Conservation (phyloP, 371 early-diverging fungal genomes). For the Mucor saturninus region DNA sequence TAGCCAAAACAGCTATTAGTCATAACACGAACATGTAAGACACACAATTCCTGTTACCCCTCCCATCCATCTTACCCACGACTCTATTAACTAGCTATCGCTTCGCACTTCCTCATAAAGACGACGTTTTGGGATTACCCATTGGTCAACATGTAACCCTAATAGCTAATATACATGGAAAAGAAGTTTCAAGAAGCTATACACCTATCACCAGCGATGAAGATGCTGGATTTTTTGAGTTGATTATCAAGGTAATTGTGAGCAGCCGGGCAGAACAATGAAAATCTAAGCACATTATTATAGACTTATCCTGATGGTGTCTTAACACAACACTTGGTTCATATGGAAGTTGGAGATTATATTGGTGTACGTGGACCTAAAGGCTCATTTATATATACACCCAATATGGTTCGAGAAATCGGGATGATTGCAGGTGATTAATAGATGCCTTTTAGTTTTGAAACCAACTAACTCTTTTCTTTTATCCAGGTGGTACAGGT, state of each 20-base stretch:
- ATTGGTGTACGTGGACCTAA: slow-evolving; percentile 85
- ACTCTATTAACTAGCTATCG: slow-evolving; percentile 66
- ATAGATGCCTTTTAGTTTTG: not conserved
- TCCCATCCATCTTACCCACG: not conserved
- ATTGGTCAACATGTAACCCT: slow-evolving; percentile 90
- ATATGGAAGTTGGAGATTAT: slow-evolving; percentile 72
- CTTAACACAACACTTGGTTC: slow-evolving; percentile 71
- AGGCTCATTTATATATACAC: slow-evolving; percentile 83
- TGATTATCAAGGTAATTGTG: slow-evolving; percentile 79
- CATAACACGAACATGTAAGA: slow-evolving; percentile 80
- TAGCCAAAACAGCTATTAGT: slow-evolving; percentile 66
- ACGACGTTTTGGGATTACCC: slow-evolving; percentile 74
- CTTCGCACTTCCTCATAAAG: slow-evolving; percentile 69
- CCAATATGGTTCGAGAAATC: slow-evolving; percentile 76
- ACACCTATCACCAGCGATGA: slow-evolving; percentile 86
- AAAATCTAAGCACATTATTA: not conserved
- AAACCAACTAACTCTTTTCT: not conserved
- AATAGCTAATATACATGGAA: slow-evolving; percentile 75
- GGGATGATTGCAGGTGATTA: slow-evolving; percentile 87
- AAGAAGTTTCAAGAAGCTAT: slow-evolving; percentile 82
- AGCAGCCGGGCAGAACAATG: not conserved
- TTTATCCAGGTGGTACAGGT: slow-evolving; percentile 69
- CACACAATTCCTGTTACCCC: not conserved
- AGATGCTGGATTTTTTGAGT: slow-evolving; percentile 81
- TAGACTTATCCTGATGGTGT: slow-evolving; percentile 82